A percentile compares a stretch with the other conserved stretches of the same genome.
Conservation (phyloP, 2,329 filamentous ascomycete species). For the Capronia epimyces region DNA sequence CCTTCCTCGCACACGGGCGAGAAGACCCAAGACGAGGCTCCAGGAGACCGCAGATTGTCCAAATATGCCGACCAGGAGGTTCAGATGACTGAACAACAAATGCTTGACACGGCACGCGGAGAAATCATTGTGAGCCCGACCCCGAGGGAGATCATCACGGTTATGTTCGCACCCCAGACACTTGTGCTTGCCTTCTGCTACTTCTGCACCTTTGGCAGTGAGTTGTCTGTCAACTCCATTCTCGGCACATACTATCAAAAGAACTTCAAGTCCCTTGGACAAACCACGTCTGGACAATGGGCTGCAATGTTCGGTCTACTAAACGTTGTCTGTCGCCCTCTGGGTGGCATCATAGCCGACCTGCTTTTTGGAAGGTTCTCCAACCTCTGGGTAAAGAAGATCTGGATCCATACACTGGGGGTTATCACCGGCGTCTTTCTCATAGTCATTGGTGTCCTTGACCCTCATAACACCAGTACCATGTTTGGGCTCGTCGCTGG, state of each 20-base stretch:
- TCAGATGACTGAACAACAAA: constrained; percentile 42
- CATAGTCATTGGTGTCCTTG: constrained; percentile 57
- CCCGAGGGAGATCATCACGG: constrained; percentile 54
- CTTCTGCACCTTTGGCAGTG: constrained; percentile 57
- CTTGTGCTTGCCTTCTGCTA: constrained; percentile 51
- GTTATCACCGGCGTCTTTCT: constrained; percentile 55
- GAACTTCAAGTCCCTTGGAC: constrained; percentile 51
- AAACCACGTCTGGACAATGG: constrained; percentile 53
- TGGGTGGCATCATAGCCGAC: constrained; percentile 51
- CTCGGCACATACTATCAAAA: constrained; percentile 55
- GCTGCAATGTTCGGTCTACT: constrained; percentile 52
- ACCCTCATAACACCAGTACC: constrained; percentile 57
- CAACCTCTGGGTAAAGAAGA: constrained; percentile 60
- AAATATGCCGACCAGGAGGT: constrained; percentile 39
- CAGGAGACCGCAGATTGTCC: constrained; percentile 28
- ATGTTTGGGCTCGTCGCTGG: constrained; percentile 74
- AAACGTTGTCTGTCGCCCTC: constrained; percentile 46
- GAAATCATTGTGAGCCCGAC: constrained; percentile 61
- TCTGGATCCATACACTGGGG: constrained; percentile 53
- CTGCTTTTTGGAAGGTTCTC: constrained; percentile 45
- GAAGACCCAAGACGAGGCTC: constrained; percentile 32
- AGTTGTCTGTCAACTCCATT: constrained; percentile 57
- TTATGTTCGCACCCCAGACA: constrained; percentile 58
- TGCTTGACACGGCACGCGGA: constrained; percentile 48
- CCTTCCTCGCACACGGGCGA: constrained; percentile 30